phyloP scores from a whole-genome alignment of 306 rosid genomes.

The Potentilla sterilis region DNA sequence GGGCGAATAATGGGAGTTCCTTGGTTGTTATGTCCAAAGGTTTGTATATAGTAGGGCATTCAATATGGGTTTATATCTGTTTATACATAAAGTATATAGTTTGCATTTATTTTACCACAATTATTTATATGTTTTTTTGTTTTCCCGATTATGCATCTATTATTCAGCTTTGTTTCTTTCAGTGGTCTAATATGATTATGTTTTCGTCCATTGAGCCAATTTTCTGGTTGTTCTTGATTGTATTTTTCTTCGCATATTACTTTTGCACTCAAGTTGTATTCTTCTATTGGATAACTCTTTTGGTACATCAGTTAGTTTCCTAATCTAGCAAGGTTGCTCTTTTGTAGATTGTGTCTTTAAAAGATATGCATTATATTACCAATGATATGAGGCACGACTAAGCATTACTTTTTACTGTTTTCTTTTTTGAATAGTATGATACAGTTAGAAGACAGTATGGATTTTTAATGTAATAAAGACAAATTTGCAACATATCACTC shows the following conservation, averaged over 20 bases:
- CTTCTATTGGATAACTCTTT: not conserved
- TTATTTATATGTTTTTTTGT: not conserved
- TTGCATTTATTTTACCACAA: not conserved
- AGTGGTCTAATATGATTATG: not conserved
- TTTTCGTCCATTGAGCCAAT: not conserved
- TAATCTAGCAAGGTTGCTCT: not conserved
- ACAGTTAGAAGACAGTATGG: not conserved
- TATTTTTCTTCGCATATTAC: not conserved
- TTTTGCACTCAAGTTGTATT: not conserved
- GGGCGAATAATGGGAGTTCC: constrained; percentile 84
- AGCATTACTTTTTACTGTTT: not conserved
- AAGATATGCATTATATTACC: not conserved
- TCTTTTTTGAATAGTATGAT: not conserved
- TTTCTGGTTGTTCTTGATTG: not conserved
- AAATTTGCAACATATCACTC: not conserved
- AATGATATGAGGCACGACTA: not conserved
- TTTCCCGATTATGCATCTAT: not conserved
- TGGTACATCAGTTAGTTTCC: not conserved
- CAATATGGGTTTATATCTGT: not conserved
- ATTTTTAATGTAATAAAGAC: not conserved
- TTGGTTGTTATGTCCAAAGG: constrained; percentile 99
- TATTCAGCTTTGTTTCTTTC: not conserved
- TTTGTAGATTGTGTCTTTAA: not conserved
- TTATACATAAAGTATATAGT: not conserved
- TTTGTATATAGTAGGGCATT: constrained; percentile 21